These are phyloP conservation scores for Luvunga scandens DNA, from an alignment of 345 rosid genomes.

Conservation along the genomic window DNA sequence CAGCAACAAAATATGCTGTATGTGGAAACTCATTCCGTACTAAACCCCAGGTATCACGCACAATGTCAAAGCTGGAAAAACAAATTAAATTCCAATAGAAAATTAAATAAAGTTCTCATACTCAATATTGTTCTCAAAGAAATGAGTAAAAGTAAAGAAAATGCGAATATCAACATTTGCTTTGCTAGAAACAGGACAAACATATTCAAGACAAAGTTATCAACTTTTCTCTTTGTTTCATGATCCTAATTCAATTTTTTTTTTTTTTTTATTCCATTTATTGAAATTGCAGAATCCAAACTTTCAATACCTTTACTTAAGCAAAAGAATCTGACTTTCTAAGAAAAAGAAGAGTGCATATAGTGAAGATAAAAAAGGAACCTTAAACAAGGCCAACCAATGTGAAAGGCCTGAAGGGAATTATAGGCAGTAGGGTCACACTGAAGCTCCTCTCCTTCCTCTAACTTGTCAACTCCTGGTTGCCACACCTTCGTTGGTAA, in stretches of 20 bases:
- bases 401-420: conserved; percentile 88
- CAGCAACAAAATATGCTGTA: conserved; percentile 77
- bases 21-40: conserved; percentile 90
- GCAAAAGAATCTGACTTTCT: not conserved
- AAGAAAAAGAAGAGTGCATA: not conserved
- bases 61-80: conserved; percentile 72
- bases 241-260: not conserved
- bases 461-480: conserved; percentile 92
- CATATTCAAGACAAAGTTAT: not conserved
- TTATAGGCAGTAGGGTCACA: conserved; percentile 91
- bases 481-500: conserved; percentile 87
- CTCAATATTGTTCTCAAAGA: not conserved
- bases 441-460: conserved; percentile 96
- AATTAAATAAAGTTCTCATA: not conserved
- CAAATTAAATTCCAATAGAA: conserved; percentile 4
- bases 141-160: not conserved
- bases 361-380: conserved; percentile 3
- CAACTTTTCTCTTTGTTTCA: not conserved
- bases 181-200: not conserved
- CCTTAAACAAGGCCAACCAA: conserved; percentile 99
- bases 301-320: not conserved
- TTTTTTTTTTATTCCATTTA: too few relatives aligned
- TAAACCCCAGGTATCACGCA: conserved; percentile 76
- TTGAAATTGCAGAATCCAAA: not conserved
- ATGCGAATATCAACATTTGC: not conserved